These are phyloP conservation scores for Lenzites betulinus DNA, from an alignment of 768 basidiomycete genomes.

Conservation along the genomic window DNA sequence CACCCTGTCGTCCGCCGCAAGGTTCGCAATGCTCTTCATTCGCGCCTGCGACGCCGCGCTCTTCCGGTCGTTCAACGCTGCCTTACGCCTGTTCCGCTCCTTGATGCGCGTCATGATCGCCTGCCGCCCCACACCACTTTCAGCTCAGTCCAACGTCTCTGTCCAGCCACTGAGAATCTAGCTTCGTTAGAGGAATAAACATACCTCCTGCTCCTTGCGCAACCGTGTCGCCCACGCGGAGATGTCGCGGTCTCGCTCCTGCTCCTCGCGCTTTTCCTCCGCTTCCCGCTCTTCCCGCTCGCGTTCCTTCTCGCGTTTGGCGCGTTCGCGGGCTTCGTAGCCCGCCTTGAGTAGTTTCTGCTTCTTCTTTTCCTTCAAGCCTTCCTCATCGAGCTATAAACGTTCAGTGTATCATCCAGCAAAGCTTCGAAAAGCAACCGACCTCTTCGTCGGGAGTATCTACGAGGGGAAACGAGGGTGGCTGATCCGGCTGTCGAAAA, in stretches of 20 bases:
- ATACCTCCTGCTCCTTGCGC: conserved; percentile 80
- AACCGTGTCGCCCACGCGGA: conserved; percentile 73
- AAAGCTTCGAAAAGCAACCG: conserved; percentile 23
- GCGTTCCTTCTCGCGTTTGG: conserved; percentile 83
- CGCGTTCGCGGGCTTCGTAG: conserved; percentile 85
- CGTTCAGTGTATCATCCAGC: background rate
- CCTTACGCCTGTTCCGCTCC: conserved; percentile 75
- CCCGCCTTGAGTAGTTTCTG: conserved; percentile 93
- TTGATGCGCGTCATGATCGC: conserved; percentile 82
- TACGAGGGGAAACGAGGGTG: conserved; percentile 83
- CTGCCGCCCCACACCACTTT: conserved; percentile 38
- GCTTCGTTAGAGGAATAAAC: conserved; percentile 18
- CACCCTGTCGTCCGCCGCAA: conserved; percentile 85
- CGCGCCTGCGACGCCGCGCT: conserved; percentile 92
- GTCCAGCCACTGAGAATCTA: too few relatives aligned
- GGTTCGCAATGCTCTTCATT: conserved; percentile 93
- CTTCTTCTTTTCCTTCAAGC: conserved; percentile 90
- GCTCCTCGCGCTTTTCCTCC: conserved; percentile 67
- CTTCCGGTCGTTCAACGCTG: conserved; percentile 87
- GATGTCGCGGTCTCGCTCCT: conserved; percentile 73
- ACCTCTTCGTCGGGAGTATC: conserved; percentile 90
- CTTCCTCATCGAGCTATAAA: conserved; percentile 80
- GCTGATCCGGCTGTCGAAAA: conserved; percentile 58
- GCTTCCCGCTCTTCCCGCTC: conserved; percentile 70
- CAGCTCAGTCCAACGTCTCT: background rate